phyloP scores from a whole-genome alignment of 2,329 filamentous ascomycete species.

The Pseudocercospora musae region DNA sequence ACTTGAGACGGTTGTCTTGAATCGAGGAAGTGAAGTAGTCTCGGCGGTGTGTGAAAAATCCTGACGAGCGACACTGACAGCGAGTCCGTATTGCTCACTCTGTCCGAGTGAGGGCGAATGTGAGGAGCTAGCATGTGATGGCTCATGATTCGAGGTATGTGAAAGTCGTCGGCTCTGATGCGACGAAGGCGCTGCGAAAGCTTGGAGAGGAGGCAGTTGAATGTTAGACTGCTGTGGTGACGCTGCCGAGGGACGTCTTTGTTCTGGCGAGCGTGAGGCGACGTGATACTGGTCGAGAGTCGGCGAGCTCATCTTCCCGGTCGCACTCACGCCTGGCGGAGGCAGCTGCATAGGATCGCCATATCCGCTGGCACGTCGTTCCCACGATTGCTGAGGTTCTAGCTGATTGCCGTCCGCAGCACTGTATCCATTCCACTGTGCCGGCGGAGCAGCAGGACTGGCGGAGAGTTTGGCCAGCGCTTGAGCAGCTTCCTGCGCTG shows the following conservation, averaged over 20 bases:
- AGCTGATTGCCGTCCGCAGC: conserved; percentile 15
- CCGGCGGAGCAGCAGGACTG: conserved; percentile 24
- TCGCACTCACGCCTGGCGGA: conserved; percentile 34
- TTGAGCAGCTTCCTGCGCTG: conserved; percentile 39
- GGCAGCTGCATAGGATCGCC: conserved; percentile 40
- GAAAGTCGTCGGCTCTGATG: conserved; percentile 26
- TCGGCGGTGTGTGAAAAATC: background rate
- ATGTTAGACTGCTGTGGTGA: conserved; percentile 33
- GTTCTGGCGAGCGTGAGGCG: conserved; percentile 44
- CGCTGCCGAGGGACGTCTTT: conserved; percentile 37
- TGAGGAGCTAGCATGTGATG: conserved; percentile 18
- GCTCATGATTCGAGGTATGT: conserved; percentile 11
- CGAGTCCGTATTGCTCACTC: background rate
- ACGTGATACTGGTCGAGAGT: conserved; percentile 49
- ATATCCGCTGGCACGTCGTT: conserved; percentile 32
- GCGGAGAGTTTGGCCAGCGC: conserved; percentile 33
- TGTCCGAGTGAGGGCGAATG: conserved; percentile 1
- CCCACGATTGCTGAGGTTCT: conserved; percentile 28
- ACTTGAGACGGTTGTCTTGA: conserved; percentile 1
- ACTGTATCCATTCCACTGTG: conserved; percentile 24
- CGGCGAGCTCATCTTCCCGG: conserved; percentile 41
- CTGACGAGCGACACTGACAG: background rate
- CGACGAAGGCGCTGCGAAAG: conserved; percentile 21
- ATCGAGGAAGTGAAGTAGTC: background rate
- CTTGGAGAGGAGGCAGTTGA: conserved; percentile 43